Base-by-base conservation (phyloP, 2,329 filamentous ascomycete genomes). In the Ciborinia camelliae region DNA sequence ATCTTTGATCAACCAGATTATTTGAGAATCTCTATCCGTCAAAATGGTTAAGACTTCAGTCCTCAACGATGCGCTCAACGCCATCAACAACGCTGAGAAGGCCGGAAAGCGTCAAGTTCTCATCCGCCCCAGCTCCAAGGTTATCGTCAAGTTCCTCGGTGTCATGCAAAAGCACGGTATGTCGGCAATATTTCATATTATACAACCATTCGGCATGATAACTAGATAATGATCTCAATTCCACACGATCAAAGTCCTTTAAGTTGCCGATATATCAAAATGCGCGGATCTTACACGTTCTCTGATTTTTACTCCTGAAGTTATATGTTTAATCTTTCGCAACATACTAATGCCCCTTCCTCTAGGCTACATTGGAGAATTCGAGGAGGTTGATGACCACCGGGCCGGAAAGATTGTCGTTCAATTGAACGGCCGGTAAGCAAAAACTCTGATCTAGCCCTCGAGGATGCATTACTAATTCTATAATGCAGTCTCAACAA, bases 81-180 rank as follows among this genome's bases (percentile, higher is more conserved):
- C 88, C 86, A 98, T 99, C 90, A 99, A 99, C 92, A 99, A 99
- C 83, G 95, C 95, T 86, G 96, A 99, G 89, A 98, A 99, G 90
- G 86, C 91, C 76, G 95, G 95, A 85, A 98, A 98, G 90, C 93
- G 95, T 79, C 95, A 99, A 86, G 95, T 98, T 79, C 79, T 99
- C 81, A 97, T 99, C 87, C 89, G 93, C 78, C 95, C 96, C 76
- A 90, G 87, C 81, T 98, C 95, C 82, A 99, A 99, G 91, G 95
- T 99, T 86, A 99, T 99, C 77, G 84, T 96, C 86, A 98, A 98
- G 88, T 99, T 98, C 89, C 86, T 99, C 79, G 86, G 86, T 79
- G 94, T 98, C 81, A 99, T 99, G 95, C 95, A 99, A 86, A 92
- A 91, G 82, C 95, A 99, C 85, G 95, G 95, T 98, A 95, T 73